These are phyloP conservation scores for Aspergillus amoenus DNA, from an alignment of 2,329 filamentous ascomycete genomes.

Conservation along the genomic window DNA sequence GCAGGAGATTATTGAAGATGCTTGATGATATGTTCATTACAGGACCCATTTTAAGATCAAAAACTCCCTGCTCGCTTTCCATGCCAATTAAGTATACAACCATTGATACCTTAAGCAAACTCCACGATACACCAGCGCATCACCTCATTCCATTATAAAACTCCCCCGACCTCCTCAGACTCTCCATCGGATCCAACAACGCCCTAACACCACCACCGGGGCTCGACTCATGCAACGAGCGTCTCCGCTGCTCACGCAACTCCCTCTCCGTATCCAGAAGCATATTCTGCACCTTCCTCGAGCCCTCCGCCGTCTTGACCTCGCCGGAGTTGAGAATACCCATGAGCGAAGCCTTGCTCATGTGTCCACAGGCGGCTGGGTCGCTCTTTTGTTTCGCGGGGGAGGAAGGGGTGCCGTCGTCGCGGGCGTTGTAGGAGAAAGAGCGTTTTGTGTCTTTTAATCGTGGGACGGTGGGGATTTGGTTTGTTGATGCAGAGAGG, in stretches of 20 bases:
- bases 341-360: slow-evolving; percentile 59
- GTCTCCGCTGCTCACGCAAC: slow-evolving; percentile 30
- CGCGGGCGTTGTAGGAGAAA: background rate
- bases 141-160: too few species aligned
- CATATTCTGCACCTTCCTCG: slow-evolving; percentile 58
- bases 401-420: background rate
- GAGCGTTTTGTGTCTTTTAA: background rate
- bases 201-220: too few species aligned
- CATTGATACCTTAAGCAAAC: too few species aligned
- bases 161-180: too few species aligned
- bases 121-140: too few species aligned
- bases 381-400: background rate
- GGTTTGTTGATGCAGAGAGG: background rate
- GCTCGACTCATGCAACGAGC: too few species aligned
- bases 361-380: slow-evolving; percentile 13
- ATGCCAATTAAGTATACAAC: too few species aligned
- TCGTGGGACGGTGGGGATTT: background rate
- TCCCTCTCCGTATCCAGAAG: slow-evolving; percentile 63
- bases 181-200: too few species aligned
- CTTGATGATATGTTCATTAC: too few species aligned
- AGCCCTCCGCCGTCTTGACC: slow-evolving; percentile 52
- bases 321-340: slow-evolving; percentile 62
- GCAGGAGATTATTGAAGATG: too few species aligned
- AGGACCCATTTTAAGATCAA: too few species aligned
- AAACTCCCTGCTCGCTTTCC: too few species aligned